Evolutionary conservation across 208 protist species (phyloP), one percentile per base, ranked within the genome.

Genomic region (Crithidia expoeki): DNA sequence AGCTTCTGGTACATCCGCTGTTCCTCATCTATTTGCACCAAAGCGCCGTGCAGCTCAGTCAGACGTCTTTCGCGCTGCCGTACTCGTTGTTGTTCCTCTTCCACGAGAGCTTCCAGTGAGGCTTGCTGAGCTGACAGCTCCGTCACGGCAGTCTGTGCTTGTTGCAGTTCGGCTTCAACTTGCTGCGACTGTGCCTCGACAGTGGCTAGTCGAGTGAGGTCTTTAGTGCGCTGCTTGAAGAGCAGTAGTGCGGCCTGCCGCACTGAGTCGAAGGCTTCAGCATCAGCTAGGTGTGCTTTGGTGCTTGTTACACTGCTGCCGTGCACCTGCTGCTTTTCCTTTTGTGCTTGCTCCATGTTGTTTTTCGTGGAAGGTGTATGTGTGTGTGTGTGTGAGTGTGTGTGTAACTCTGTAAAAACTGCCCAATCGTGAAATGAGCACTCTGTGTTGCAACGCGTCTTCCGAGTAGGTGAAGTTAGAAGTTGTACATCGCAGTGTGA

Each of bases 161-260:
- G n/a, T 46, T 62, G 53, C 49, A 76, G 60, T 46, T 76, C 53
- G 17, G 51, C 36, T 10, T 81, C 71, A 0, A 79, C 65, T 17
- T 51, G 4, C 12, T 78, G 74, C 14, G 57, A 57, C 57, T 81
- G 74, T 25, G 47, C 25, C 51, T 84, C 58, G 16, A 89, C 73
- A 5, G 77, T 34, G 7, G 81, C 68, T 4, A 92, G 76, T 33
- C 76, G 83, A 14, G 90, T 95, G 65, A 95, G 87, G 65, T 95
- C 90, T 33, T 86, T 86, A 17, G 87, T 93, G 58, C 87, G 86
- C 70, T 95, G 90, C 63, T 92, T 84, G 62, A 95, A 93, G 83
- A 95, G 88, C 40, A 74, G 71, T 40, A 88, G 34, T 2, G 90
- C 90, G 1, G 84, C 84, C 36, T 88, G 73, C 19, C 87, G 85